Percentiles rank a stretch among this genome's conserved stretches.
Conservation (phyloP, 768 basidiomycete species). For the Hemileccinum rubropunctum region DNA sequence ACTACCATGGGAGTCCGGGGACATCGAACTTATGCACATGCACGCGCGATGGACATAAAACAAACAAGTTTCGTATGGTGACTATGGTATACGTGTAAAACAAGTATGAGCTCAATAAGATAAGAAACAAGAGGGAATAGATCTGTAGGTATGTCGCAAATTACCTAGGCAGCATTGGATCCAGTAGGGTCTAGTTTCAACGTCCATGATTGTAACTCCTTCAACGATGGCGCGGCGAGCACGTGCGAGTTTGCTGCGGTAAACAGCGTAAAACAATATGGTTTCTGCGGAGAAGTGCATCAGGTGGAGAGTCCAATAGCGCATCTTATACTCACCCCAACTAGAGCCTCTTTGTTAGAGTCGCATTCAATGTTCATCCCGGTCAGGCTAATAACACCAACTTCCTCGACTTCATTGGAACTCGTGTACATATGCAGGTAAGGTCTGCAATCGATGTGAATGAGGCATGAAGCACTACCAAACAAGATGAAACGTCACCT, state of each 20-base stretch:
- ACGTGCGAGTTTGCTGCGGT: constrained; percentile 91
- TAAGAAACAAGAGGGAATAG: not conserved
- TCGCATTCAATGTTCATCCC: constrained; percentile 86
- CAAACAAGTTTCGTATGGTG: constrained; percentile 13
- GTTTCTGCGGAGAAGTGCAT: constrained; percentile 52
- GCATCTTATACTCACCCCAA: constrained; percentile 59
- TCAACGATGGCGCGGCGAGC: constrained; percentile 74
- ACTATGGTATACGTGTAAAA: constrained; percentile 29
- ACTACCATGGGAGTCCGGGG: no score
- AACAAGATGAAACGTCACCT: constrained; percentile 46
- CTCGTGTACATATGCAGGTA: constrained; percentile 87
- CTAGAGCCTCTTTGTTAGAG: constrained; percentile 80
- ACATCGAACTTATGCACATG: not conserved
- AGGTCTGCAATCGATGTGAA: constrained; percentile 52
- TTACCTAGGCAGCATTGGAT: constrained; percentile 42
- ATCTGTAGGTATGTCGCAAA: no score
- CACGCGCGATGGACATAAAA: not conserved
- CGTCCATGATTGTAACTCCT: constrained; percentile 85
- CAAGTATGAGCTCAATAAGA: constrained; percentile 21
- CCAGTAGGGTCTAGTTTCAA: constrained; percentile 82
- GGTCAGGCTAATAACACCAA: constrained; percentile 75
- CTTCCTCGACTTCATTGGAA: constrained; percentile 81
- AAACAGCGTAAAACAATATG: constrained; percentile 85
- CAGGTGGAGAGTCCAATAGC: not conserved
- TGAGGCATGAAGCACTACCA: not conserved